Percentiles rank a stretch among this genome's conserved stretches.
Conservation (phyloP, 495 filamentous ascomycete species). For the Trichocladium antarcticum region DNA sequence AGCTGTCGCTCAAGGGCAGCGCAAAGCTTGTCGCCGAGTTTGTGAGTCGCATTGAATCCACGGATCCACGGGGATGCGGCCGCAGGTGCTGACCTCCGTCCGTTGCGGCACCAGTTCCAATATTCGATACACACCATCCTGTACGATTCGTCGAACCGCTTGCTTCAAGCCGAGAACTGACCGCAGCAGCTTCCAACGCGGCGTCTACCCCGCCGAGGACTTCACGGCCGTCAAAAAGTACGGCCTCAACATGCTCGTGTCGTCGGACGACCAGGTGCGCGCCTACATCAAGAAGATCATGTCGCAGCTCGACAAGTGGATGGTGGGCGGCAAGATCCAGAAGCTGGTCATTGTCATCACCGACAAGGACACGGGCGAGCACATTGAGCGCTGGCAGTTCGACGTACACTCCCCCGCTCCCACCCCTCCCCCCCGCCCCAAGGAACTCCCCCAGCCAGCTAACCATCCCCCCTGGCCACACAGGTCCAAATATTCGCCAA, state of each 20-base stretch:
- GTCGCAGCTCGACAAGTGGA: conserved; percentile 92
- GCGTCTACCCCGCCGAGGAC: conserved; percentile 95
- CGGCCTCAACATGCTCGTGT: conserved; percentile 96
- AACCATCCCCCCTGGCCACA: not conserved
- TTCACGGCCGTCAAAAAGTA: conserved; percentile 98
- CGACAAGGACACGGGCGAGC: conserved; percentile 89
- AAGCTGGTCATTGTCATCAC: conserved; percentile 95
- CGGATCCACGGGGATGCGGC: no score
- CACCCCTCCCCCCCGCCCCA: not conserved
- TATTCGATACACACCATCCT: conserved; percentile 95
- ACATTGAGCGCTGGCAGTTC: conserved; percentile 96
- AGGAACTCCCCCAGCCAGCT: conserved; percentile 13
- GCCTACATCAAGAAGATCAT: conserved; percentile 99
- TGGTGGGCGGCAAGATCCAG: conserved; percentile 87
- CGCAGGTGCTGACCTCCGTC: not conserved
- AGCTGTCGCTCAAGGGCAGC: conserved; percentile 87
- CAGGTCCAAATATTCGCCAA: conserved; percentile 58
- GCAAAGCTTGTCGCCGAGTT: conserved; percentile 91
- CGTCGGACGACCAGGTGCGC: conserved; percentile 93
- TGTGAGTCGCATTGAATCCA: conserved; percentile 43
- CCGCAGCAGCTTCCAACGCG: conserved; percentile 69
- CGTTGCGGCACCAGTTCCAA: conserved; percentile 54
- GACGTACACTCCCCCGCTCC: conserved; percentile 49
- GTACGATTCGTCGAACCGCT: conserved; percentile 21
- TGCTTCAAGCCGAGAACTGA: not conserved